phyloP scores from a whole-genome alignment of 148 eudicot genomes.

The Diospyros kaki region DNA sequence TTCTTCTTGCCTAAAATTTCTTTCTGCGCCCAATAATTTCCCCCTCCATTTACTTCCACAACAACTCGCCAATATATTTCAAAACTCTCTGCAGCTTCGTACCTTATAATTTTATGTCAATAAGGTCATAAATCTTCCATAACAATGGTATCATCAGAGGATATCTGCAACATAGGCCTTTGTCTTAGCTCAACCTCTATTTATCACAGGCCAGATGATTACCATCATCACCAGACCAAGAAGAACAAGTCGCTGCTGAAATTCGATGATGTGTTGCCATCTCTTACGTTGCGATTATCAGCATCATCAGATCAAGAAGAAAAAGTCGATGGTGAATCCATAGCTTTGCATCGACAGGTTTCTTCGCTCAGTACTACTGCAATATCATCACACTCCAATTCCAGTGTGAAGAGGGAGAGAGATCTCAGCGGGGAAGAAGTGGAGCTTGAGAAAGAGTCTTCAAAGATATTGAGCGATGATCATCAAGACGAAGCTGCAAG shows the following conservation, averaged over 20 bases:
- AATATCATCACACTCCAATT: constrained; percentile 12
- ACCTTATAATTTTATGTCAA: too few species aligned
- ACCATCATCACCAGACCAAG: constrained; percentile 1
- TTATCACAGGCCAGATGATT: neutral
- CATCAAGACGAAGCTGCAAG: constrained; percentile 25
- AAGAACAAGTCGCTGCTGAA: neutral
- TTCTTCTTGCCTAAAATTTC: neutral
- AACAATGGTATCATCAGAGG: constrained; percentile 12
- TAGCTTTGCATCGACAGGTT: neutral
- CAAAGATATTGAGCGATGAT: constrained; percentile 14
- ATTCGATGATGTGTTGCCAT: constrained; percentile 8
- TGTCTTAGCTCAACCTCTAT: constrained; percentile 3
- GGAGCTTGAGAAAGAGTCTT: constrained; percentile 5
- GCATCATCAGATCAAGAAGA: neutral
- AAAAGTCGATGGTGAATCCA: neutral
- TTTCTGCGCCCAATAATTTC: neutral
- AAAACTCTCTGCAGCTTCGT: neutral
- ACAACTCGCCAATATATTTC: neutral
- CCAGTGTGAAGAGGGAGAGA: constrained; percentile 22
- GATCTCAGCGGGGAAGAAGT: constrained; percentile 14
- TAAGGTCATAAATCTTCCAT: neutral
- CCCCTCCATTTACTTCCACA: neutral
- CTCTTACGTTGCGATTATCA: constrained; percentile 14
- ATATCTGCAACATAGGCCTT: constrained; percentile 17
- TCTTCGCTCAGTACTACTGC: constrained; percentile 3